Evolutionary conservation across 306 rosid species (phyloP), one percentile per base, ranked within the genome.

Genomic region (Begonia masoniana): DNA sequence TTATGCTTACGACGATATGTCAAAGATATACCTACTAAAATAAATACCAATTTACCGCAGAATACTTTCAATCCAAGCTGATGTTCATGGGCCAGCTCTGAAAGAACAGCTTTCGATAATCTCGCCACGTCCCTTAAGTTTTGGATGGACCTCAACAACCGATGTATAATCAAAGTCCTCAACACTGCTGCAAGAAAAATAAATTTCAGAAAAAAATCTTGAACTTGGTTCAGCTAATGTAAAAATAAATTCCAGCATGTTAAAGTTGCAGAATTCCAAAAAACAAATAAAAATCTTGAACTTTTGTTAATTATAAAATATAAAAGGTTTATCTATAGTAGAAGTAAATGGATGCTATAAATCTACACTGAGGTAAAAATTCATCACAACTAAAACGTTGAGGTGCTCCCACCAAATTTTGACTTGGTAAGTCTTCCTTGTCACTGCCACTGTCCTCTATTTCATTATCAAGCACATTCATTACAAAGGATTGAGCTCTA

Each of bases 11-110:
- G 4, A n/a, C n/a, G n/a, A n/a, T n/a, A n/a, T n/a, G n/a, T n/a
- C n/a, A 4, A 26, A 4, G 7, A 26, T 26, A 26, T 26, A 26
- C 2, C 36, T 26, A 51, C 16, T 36, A n/a, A 43, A 26, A 4
- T 15, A 51, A 45, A 52, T 23, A 58, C 36, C 8, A 41, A 50
- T 7, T 45, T 10, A 62, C 23, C 31, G 57, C 51, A 19, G 21
- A 78, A 56, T 57, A 89, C 95, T 80, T 80, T 74, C 60, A 78
- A 70, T 56, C 68, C 62, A 43, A 82, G 68, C 57, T 80, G 81
- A 69, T 82, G 82, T 53, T 89, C 94, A 31, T 62, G 62, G 5
- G 80, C 63, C 62, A 78, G 62, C 78, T 82, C 91, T 23, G 71
- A 48, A 51, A 89, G 65, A 60, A 76, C 76, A 67, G 76, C 71